Conservation (phyloP, 148 eudicot species). For the Rhododendron henanense region DNA sequence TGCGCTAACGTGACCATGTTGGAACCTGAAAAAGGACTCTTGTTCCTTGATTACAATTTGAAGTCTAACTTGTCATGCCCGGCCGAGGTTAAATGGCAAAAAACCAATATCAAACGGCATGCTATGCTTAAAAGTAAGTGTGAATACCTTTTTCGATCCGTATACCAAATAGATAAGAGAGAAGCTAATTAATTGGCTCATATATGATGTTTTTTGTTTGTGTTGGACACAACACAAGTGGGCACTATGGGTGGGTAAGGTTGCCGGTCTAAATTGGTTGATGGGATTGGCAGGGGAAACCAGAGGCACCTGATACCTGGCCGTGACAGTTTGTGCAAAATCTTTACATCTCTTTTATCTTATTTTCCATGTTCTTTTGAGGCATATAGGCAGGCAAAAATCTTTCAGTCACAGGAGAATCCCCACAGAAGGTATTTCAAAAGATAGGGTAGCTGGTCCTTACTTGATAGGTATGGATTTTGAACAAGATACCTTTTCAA, state of each 20-base stretch:
- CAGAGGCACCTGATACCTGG: slow-evolving; percentile 26
- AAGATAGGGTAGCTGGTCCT: background rate
- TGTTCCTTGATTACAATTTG: background rate
- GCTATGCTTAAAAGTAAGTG: background rate
- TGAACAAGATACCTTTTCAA: slow-evolving; percentile 24
- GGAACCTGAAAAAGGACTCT: slow-evolving; percentile 11
- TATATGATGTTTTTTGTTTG: background rate
- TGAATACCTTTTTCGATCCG: background rate
- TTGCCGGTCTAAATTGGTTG: slow-evolving; percentile 7
- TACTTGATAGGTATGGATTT: slow-evolving; percentile 9
- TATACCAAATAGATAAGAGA: background rate
- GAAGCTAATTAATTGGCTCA: background rate
- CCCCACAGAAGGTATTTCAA: background rate
- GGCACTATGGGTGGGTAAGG: background rate
- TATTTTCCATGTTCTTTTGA: slow-evolving; percentile 10
- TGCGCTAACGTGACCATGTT: slow-evolving; percentile 20
- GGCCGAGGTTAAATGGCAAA: background rate
- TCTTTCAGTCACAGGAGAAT: slow-evolving; percentile 7
- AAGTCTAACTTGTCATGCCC: background rate
- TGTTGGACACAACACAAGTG: slow-evolving; percentile 8
- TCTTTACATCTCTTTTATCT: background rate
- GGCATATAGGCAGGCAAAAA: slow-evolving; percentile 12
- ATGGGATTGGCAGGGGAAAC: slow-evolving; percentile 6
- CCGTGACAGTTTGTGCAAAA: background rate
- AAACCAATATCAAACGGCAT: background rate